Evolutionary conservation across 192 early-diverging fungal genomes (phyloP).

Genomic region (Jimgerdemannia flammicorona): DNA sequence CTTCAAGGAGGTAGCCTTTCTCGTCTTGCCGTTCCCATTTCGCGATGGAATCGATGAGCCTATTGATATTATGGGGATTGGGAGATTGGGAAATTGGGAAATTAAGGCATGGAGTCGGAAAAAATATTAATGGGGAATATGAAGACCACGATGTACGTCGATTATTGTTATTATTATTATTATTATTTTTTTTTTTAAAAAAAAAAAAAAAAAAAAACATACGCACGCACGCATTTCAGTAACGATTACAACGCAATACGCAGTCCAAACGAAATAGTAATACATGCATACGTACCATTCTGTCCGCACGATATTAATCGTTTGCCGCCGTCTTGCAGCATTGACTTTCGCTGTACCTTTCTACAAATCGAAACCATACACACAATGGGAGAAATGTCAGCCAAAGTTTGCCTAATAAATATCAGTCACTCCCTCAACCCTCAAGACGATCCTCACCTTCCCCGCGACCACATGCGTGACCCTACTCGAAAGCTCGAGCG

Average conservation of each 20-base stretch:
- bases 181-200: too few species aligned
- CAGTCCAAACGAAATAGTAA: too few species aligned
- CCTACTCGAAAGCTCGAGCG: constrained; percentile 44
- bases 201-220: too few species aligned
- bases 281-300: constrained; percentile 40
- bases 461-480: constrained; percentile 90
- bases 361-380: constrained; percentile 23
- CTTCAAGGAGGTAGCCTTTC: constrained; percentile 45
- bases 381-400: neutral
- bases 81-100: neutral
- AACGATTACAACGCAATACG: too few species aligned
- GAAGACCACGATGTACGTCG: too few species aligned
- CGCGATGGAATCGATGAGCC: constrained; percentile 70
- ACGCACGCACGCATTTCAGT: too few species aligned
- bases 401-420: neutral
- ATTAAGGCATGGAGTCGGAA: neutral
- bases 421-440: neutral
- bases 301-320: constrained; percentile 47
- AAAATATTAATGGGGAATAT: constrained; percentile 24
- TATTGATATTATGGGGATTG: constrained; percentile 10
- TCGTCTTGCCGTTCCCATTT: constrained; percentile 74
- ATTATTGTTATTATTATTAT: too few species aligned
- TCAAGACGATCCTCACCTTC: constrained; percentile 45
- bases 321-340: constrained; percentile 44
- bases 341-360: constrained; percentile 74